Evolutionary conservation across 768 basidiomycete species (phyloP).

Genomic region (Naganishia onofrii): DNA sequence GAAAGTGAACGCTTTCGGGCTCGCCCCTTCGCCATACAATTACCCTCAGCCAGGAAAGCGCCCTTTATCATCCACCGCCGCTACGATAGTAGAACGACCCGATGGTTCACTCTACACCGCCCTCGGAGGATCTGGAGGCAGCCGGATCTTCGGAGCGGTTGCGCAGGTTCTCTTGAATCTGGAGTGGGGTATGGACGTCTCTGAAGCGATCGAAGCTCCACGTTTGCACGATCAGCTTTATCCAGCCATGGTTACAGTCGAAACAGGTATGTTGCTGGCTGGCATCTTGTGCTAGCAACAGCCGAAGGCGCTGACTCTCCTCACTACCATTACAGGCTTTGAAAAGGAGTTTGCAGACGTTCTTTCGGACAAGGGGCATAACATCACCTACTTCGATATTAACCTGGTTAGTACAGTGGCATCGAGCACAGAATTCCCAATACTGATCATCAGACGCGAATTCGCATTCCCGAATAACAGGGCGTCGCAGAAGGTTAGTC

Average conservation of each 20-base stretch:
- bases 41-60: conserved; percentile 85
- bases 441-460: too few relatives aligned
- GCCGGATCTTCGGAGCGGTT: conserved; percentile 74
- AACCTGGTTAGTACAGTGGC: conserved; percentile 55
- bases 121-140: conserved; percentile 83
- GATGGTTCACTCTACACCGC: conserved; percentile 72
- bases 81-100: conserved; percentile 72
- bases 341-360: conserved; percentile 61
- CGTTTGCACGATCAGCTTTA: conserved; percentile 84
- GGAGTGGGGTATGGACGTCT: conserved; percentile 76
- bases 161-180: conserved; percentile 70
- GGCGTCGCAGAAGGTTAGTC: conserved; percentile 40
- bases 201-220: conserved; percentile 76
- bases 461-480: not conserved
- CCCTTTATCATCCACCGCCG: conserved; percentile 78
- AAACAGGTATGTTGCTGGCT: conserved; percentile 39
- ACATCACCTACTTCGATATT: conserved; percentile 66
- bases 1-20: conserved; percentile 67
- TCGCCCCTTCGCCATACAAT: conserved; percentile 58
- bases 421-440: too few relatives aligned
- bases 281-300: not conserved
- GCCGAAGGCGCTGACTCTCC: not conserved
- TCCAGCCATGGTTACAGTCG: conserved; percentile 56
- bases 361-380: conserved; percentile 67
- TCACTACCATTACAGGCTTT: conserved; percentile 53